These are phyloP conservation scores for Sphaerobolus stellatus DNA, from an alignment of 1,284 basidiomycete species.

Conservation along the genomic window DNA sequence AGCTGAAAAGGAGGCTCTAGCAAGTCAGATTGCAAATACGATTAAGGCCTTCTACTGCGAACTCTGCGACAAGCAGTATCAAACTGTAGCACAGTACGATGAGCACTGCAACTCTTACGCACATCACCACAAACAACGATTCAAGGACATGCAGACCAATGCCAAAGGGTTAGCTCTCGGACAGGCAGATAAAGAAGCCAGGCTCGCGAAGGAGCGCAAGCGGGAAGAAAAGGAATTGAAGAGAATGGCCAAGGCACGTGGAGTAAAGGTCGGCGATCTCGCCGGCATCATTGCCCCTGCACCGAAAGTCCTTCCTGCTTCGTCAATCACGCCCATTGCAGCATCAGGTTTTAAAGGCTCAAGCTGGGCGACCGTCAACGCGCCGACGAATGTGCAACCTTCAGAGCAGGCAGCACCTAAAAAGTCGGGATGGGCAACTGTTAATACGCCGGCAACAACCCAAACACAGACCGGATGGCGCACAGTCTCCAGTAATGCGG, in stretches of 20 bases:
- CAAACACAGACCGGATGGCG: background rate
- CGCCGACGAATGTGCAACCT: too few species aligned
- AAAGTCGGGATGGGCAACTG: constrained; percentile 59
- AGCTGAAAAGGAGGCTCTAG: constrained; percentile 63
- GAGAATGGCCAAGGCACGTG: constrained; percentile 75
- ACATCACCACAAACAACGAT: constrained; percentile 77
- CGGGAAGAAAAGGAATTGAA: constrained; percentile 78
- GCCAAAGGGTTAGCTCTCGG: constrained; percentile 49
- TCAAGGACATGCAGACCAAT: constrained; percentile 72
- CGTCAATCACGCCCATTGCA: constrained; percentile 23
- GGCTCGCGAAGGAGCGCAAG: constrained; percentile 79
- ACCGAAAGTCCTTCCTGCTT: constrained; percentile 24
- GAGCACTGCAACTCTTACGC: constrained; percentile 84
- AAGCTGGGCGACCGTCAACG: too few species aligned
- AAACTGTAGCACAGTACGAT: constrained; percentile 59
- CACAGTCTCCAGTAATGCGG: background rate
- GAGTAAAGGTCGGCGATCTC: constrained; percentile 64
- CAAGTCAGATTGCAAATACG: constrained; percentile 62
- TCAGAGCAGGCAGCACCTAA: constrained; percentile 43
- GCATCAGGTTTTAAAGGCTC: too few species aligned
- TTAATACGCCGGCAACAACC: constrained; percentile 13
- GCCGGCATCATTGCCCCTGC: constrained; percentile 19
- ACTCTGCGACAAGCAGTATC: constrained; percentile 81
- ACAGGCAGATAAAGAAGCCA: constrained; percentile 61
- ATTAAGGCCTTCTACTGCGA: constrained; percentile 75